Conservation (phyloP, 768 basidiomycete species). For the Leccinum obscurum region DNA sequence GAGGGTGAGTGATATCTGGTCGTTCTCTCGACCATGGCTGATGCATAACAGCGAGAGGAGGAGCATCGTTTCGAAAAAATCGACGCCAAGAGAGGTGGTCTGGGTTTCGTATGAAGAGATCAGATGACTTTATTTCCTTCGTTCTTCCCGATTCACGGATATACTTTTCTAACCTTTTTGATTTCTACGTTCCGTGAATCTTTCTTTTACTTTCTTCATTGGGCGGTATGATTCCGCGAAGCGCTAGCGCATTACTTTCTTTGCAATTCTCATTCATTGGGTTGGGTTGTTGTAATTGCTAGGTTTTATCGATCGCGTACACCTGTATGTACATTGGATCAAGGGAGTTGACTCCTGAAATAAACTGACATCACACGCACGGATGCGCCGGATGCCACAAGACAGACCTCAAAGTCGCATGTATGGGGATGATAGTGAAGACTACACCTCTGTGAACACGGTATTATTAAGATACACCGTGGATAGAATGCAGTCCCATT, state of each 20-base stretch:
- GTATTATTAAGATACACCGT: no score
- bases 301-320: background rate
- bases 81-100: slow-evolving; percentile 84
- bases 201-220: background rate
- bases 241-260: slow-evolving; percentile 6
- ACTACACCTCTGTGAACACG: no score
- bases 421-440: background rate
- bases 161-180: background rate
- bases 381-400: background rate
- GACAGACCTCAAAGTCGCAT: no score
- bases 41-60: slow-evolving; percentile 61
- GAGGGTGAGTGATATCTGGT: slow-evolving; percentile 43
- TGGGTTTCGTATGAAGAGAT: slow-evolving; percentile 71
- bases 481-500: background rate
- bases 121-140: background rate
- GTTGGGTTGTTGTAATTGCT: background rate
- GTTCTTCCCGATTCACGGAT: background rate
- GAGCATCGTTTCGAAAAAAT: slow-evolving; percentile 86
- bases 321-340: background rate
- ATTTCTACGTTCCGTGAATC: background rate
- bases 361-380: background rate
- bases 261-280: slow-evolving; percentile 1
- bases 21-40: background rate
- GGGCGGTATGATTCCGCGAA: background rate
- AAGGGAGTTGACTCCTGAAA: background rate